phyloP scores from a whole-genome alignment of 306 rosid species.

The Pyrus betulifolia region DNA sequence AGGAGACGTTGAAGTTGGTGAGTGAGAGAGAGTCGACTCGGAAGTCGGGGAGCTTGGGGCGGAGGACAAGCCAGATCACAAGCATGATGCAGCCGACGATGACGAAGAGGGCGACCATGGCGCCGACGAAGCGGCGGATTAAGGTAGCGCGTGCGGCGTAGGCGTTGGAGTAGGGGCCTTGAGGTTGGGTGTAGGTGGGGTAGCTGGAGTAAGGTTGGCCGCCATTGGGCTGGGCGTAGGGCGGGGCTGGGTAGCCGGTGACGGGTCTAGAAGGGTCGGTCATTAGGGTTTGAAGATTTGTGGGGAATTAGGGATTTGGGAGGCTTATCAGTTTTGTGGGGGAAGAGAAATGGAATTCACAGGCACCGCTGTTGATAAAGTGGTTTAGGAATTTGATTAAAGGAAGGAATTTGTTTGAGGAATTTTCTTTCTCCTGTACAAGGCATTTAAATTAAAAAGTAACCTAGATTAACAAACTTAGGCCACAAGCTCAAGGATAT shows the following conservation, averaged over 20 bases:
- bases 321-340: not conserved
- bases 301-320: not conserved
- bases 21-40: slow-evolving; percentile 42
- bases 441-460: too few relatives aligned
- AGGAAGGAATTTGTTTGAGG: too few relatives aligned
- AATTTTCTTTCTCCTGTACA: too few relatives aligned
- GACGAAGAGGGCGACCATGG: slow-evolving; percentile 47
- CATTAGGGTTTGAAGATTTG: slow-evolving; percentile 14
- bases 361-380: too few relatives aligned
- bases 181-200: slow-evolving; percentile 20
- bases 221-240: slow-evolving; percentile 20
- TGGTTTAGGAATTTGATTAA: too few relatives aligned
- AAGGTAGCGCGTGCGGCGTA: slow-evolving; percentile 29
- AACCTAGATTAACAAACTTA: too few relatives aligned
- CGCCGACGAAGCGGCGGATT: slow-evolving; percentile 53
- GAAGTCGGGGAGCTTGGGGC: slow-evolving; percentile 65
- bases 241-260: slow-evolving; percentile 69
- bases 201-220: slow-evolving; percentile 48
- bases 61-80: slow-evolving; percentile 73
- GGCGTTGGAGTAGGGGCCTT: slow-evolving; percentile 11
- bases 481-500: too few relatives aligned
- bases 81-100: slow-evolving; percentile 40
- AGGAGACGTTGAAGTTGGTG: slow-evolving; percentile 41
- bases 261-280: slow-evolving; percentile 62
- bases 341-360: not conserved